Percentiles rank a stretch among this genome's conserved stretches.
These are phyloP conservation scores for Apiotrichum montevideense DNA, from an alignment of 1,284 basidiomycete genomes.

Conservation along the genomic window DNA sequence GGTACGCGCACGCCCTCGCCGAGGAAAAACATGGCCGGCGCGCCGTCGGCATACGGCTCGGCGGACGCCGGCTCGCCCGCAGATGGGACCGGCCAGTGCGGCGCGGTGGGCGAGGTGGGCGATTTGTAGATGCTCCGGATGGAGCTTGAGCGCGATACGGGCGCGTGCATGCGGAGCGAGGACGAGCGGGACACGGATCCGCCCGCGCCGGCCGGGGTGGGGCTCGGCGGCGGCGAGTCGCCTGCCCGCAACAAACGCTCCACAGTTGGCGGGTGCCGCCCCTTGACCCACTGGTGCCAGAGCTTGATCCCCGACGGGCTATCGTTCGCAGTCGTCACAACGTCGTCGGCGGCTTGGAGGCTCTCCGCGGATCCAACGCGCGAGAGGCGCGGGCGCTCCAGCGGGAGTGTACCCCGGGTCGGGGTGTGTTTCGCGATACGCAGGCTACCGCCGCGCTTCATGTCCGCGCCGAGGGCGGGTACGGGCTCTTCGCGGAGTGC, in stretches of 20 bases:
- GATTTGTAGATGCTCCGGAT: neutral
- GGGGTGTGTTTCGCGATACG: constrained; percentile 3
- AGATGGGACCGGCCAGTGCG: neutral
- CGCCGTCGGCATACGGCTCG: constrained; percentile 29
- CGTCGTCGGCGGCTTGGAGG: constrained; percentile 29
- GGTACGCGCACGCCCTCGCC: constrained; percentile 18
- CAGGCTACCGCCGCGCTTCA: constrained; percentile 30
- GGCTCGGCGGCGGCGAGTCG: neutral
- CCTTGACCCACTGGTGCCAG: constrained; percentile 32
- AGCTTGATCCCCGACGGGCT: constrained; percentile 29
- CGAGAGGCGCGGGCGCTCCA: constrained; percentile 2
- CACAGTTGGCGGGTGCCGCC: neutral
- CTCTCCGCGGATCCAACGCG: constrained; percentile 28
- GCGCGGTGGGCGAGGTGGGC: constrained; percentile 1
- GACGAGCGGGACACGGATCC: constrained; percentile 1
- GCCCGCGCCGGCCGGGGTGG: neutral
- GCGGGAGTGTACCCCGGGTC: constrained; percentile 6
- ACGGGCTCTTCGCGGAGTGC: constrained; percentile 27
- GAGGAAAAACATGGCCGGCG: constrained; percentile 24
- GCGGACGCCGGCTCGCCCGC: too few relatives aligned
- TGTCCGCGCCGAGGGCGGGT: neutral
- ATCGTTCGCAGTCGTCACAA: constrained; percentile 3
- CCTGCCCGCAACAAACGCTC: too few relatives aligned
- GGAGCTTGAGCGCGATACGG: neutral
- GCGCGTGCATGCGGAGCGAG: neutral